Conservation (phyloP, 1,139 yeast species). For the Zygosaccharomyces pseudobailii region DNA sequence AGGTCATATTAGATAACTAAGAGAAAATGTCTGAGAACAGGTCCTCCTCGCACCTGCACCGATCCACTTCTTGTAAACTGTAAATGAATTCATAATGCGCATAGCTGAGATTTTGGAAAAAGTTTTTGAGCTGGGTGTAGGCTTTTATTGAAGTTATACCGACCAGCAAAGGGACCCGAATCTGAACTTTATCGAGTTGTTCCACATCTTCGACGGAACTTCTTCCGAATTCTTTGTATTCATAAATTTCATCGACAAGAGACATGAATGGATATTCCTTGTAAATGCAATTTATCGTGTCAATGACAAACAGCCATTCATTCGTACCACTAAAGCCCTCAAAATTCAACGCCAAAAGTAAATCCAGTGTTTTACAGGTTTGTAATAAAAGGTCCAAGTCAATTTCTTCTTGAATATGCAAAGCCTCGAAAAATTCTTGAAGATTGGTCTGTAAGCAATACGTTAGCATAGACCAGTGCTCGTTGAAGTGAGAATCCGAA, state of each 20-base stretch:
- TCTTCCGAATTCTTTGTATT: slow-evolving; percentile 36
- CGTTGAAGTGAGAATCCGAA: slow-evolving; percentile 57
- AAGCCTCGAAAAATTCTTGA: slow-evolving; percentile 38
- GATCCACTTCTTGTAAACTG: slow-evolving; percentile 49
- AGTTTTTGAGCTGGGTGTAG: slow-evolving; percentile 48
- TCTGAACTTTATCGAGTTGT: slow-evolving; percentile 8
- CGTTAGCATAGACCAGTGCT: slow-evolving; percentile 67
- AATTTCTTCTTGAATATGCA: slow-evolving; percentile 37
- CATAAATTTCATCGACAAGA: slow-evolving; percentile 47
- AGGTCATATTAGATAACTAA: background rate
- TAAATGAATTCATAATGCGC: slow-evolving; percentile 70
- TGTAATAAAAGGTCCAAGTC: slow-evolving; percentile 46
- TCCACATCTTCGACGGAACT: slow-evolving; percentile 17
- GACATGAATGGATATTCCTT: slow-evolving; percentile 38
- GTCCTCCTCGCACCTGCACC: slow-evolving; percentile 48
- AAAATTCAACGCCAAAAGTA: slow-evolving; percentile 56
- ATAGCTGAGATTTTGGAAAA: slow-evolving; percentile 67
- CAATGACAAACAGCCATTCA: slow-evolving; percentile 83
- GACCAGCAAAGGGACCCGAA: slow-evolving; percentile 10
- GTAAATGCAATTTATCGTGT: slow-evolving; percentile 60
- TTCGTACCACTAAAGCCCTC: slow-evolving; percentile 73
- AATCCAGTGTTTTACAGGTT: slow-evolving; percentile 75
- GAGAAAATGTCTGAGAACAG: slow-evolving; percentile 50
- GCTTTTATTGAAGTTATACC: slow-evolving; percentile 39
- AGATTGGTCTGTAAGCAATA: slow-evolving; percentile 57